phyloP scores from a whole-genome alignment of 805 yeast genomes.

The Candida arabinofermentans region DNA sequence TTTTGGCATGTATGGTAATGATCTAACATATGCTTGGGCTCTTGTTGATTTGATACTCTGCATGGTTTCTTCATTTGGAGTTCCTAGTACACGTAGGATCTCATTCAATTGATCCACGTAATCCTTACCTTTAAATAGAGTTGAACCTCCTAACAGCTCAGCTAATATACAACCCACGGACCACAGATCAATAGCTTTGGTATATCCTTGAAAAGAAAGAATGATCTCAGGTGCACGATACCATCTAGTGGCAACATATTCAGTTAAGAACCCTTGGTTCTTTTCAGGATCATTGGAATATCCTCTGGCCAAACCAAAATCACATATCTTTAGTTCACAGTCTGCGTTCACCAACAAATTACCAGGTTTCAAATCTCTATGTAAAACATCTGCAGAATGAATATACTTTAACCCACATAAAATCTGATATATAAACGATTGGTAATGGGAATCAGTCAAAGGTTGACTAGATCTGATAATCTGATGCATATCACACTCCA shows the following conservation, averaged over 20 bases:
- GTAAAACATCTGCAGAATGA: slow-evolving; percentile 93
- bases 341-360: slow-evolving; percentile 91
- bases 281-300: slow-evolving; percentile 77
- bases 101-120: slow-evolving; percentile 93
- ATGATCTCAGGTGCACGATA: slow-evolving; percentile 98
- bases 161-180: slow-evolving; percentile 97
- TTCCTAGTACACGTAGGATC: slow-evolving; percentile 83
- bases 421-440: slow-evolving; percentile 86
- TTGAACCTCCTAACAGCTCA: slow-evolving; percentile 85
- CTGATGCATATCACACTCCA: slow-evolving; percentile 99
- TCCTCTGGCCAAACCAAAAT: slow-evolving; percentile 94
- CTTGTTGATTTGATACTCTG: slow-evolving; percentile 75
- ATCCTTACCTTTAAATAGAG: slow-evolving; percentile 92
- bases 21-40: slow-evolving; percentile 88
- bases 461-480: slow-evolving; percentile 93
- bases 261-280: slow-evolving; percentile 92
- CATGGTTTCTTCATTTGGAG: slow-evolving; percentile 74
- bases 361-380: slow-evolving; percentile 93
- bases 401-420: slow-evolving; percentile 91
- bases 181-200: slow-evolving; percentile 97
- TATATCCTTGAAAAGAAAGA: slow-evolving; percentile 89
- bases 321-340: slow-evolving; percentile 94
- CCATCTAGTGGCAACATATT: slow-evolving; percentile 98
- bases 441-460: slow-evolving; percentile 91
- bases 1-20: slow-evolving; percentile 77